Evolutionary conservation across 495 filamentous ascomycete species (phyloP), one percentile per base, ranked within the genome.

Genomic region (Astrocystis sublimbata): DNA sequence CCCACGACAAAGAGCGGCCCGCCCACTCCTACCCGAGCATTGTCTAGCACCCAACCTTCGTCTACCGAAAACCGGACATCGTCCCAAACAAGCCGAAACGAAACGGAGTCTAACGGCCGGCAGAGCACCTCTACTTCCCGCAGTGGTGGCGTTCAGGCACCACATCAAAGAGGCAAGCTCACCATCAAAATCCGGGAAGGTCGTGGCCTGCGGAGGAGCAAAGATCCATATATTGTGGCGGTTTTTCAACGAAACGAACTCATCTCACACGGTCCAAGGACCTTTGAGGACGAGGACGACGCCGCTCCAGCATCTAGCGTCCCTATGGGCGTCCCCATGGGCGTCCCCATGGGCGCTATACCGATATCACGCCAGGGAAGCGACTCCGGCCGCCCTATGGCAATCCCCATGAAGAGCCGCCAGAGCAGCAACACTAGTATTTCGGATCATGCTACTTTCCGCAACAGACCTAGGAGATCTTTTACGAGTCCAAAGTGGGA

Each of bases 161-260:
- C 88, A n/a, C 79, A 87, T 10, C 82, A 91, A 24, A 94, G 90
- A 71, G 94, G 94, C 26, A 96, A 96, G 73, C 81, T 98, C 19
- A 89, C 89, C 31, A 90, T 98, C 57, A 91, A 88, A 63, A 93
- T 98, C 31, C 78, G 85, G 57, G 91, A 96, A 75, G 94, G 88
- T 33, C 84, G 90, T 67, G 91, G 90, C 3, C 75, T 98, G 26
- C 83, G 88, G 53, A 90, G 87, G 10, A 92, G 92, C 70, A 83
- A 85, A 40, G 89, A 96, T 68, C 94, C 94, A 2, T 98, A 98
- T 70, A 92, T 96, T 21, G 92, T 98, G 13, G 96, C 92, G 42
- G 93, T 96, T 24, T 98, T 97, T 68, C 94, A 98, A 71, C 91
- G 91, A 74, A 94, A 93, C 68, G 96, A 98, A 71, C 89, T 93